Percentiles rank a stretch among this genome's conserved stretches.
phyloP scores from a whole-genome alignment of 2,329 filamentous ascomycete genomes.

The Colletotrichum sidae region DNA sequence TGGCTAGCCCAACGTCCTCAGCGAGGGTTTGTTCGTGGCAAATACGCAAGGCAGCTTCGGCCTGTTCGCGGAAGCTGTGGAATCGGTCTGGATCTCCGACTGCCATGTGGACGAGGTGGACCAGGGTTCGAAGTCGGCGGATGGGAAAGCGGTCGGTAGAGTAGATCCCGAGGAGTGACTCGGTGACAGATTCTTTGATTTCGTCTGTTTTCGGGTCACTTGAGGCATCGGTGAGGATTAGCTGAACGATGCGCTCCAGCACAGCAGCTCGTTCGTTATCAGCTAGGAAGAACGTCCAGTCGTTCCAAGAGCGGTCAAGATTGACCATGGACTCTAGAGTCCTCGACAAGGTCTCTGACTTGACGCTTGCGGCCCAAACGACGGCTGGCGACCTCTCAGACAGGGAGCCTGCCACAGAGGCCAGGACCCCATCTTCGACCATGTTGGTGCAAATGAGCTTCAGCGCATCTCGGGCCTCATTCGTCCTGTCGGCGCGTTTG shows the following conservation, averaged over 20 bases:
- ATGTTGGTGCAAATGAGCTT: conserved; percentile 71
- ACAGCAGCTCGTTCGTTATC: conserved; percentile 66
- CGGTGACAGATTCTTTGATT: conserved; percentile 58
- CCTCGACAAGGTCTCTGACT: conserved; percentile 66
- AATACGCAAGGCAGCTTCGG: conserved; percentile 51
- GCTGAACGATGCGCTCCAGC: conserved; percentile 70
- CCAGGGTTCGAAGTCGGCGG: conserved; percentile 62
- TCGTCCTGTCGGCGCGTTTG: conserved; percentile 61
- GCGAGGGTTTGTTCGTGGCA: conserved; percentile 51
- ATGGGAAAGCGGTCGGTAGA: conserved; percentile 62
- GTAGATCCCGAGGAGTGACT: conserved; percentile 62
- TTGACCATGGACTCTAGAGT: conserved; percentile 70
- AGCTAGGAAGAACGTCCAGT: conserved; percentile 66
- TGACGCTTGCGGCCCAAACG: conserved; percentile 65
- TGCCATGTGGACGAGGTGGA: conserved; percentile 60
- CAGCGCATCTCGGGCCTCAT: conserved; percentile 69
- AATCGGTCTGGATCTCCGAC: conserved; percentile 58
- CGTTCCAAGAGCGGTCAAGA: conserved; percentile 65
- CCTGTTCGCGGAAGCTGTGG: conserved; percentile 52
- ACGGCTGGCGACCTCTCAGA: conserved; percentile 60
- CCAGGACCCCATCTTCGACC: conserved; percentile 68
- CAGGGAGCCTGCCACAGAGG: conserved; percentile 63
- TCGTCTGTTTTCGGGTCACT: conserved; percentile 45
- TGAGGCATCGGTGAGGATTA: conserved; percentile 52
- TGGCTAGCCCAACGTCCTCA: conserved; percentile 57